These are phyloP conservation scores for Cryptosporidium canis DNA, from an alignment of 169 alveolate species.

Conservation along the genomic window DNA sequence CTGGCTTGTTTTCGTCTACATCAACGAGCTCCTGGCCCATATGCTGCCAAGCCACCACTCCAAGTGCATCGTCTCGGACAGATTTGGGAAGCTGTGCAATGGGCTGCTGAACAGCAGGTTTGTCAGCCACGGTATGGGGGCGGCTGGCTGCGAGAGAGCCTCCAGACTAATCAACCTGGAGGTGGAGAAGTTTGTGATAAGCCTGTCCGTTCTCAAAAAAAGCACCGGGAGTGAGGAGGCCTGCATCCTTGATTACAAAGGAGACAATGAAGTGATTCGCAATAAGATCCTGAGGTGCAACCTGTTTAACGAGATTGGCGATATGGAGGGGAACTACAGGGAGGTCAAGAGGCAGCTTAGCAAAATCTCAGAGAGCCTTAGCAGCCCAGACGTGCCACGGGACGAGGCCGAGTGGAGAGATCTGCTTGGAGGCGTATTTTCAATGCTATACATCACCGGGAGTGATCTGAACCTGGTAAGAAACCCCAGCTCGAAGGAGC, in stretches of 20 bases:
- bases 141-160: neutral
- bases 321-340: neutral
- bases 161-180: constrained; percentile 10
- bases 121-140: neutral
- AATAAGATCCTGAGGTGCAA: constrained; percentile 9
- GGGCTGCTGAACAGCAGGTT: neutral
- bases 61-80: neutral
- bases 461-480: constrained; percentile 11
- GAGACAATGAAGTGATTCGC: neutral
- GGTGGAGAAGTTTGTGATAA: constrained; percentile 24
- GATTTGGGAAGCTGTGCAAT: neutral
- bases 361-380: neutral
- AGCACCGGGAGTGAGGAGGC: neutral
- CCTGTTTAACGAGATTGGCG: neutral
- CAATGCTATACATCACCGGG: constrained; percentile 15
- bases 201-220: neutral
- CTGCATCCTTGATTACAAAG: neutral
- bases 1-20: constrained; percentile 9
- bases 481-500: neutral
- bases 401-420: neutral
- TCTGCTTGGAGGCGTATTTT: neutral
- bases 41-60: neutral
- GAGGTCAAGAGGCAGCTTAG: neutral
- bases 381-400: neutral
- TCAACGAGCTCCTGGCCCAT: constrained; percentile 4